These are phyloP conservation scores for Colletotrichum eremochloae DNA, from an alignment of 2,329 filamentous ascomycete genomes.

Conservation along the genomic window DNA sequence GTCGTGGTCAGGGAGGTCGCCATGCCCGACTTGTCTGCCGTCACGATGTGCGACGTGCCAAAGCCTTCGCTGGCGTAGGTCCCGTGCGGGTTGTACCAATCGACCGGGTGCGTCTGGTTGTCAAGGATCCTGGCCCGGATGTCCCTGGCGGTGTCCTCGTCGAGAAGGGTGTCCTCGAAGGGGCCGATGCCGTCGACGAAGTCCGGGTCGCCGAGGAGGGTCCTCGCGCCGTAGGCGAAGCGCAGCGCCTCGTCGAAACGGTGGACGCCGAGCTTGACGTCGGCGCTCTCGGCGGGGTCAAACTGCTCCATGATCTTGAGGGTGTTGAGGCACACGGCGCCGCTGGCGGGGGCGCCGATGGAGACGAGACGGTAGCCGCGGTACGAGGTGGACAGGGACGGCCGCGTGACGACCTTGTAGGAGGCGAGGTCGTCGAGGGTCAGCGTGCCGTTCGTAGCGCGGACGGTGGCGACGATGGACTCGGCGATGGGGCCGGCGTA, in stretches of 20 bases:
- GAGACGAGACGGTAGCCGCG: slow-evolving; percentile 78
- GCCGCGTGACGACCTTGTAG: slow-evolving; percentile 77
- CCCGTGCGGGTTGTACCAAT: slow-evolving; percentile 78
- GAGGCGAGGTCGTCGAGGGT: slow-evolving; percentile 80
- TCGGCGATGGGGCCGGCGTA: slow-evolving; percentile 82
- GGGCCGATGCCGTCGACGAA: slow-evolving; percentile 74
- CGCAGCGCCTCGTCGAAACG: slow-evolving; percentile 89
- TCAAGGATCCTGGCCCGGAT: slow-evolving; percentile 80
- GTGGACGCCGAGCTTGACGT: slow-evolving; percentile 80
- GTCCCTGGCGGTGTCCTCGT: slow-evolving; percentile 66
- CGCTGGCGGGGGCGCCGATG: slow-evolving; percentile 82
- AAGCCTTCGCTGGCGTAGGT: slow-evolving; percentile 77
- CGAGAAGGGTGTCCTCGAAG: slow-evolving; percentile 78
- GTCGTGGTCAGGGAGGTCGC: slow-evolving; percentile 88
- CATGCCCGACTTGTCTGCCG: slow-evolving; percentile 79
- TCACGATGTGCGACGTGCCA: slow-evolving; percentile 80
- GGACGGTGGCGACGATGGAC: slow-evolving; percentile 78
- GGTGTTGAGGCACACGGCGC: slow-evolving; percentile 79
- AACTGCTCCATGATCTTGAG: slow-evolving; percentile 90
- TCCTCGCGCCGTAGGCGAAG: slow-evolving; percentile 86
- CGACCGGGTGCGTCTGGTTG: slow-evolving; percentile 76
- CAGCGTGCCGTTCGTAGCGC: slow-evolving; percentile 83
- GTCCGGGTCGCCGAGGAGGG: slow-evolving; percentile 84
- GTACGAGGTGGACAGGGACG: slow-evolving; percentile 75
- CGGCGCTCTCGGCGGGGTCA: slow-evolving; percentile 64